Evolutionary conservation across 495 filamentous ascomycete species (phyloP).

Genomic region (Hypoxylon lienhwacheense): DNA sequence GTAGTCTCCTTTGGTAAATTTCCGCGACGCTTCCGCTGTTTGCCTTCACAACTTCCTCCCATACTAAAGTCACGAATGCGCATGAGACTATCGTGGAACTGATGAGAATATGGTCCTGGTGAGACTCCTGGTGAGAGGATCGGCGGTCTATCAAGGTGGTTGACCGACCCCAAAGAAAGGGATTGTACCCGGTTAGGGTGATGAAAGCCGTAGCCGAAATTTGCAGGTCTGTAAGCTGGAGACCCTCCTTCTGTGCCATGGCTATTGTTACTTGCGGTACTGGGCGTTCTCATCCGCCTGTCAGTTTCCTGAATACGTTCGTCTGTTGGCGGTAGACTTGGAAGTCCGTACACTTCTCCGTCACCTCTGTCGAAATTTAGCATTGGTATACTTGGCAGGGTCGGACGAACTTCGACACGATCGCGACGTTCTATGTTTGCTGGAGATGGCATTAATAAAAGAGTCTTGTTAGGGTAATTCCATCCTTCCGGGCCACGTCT

Average conservation of each 20-base stretch:
- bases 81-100: slow-evolving; percentile 37
- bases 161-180: slow-evolving; percentile 39
- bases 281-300: slow-evolving; percentile 26
- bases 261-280: slow-evolving; percentile 21
- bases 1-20: slow-evolving; percentile 88
- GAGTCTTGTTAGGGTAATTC: slow-evolving; percentile 38
- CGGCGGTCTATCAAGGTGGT: slow-evolving; percentile 38
- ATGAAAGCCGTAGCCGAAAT: slow-evolving; percentile 33
- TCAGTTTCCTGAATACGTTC: slow-evolving; percentile 26
- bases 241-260: slow-evolving; percentile 24
- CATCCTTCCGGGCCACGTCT: slow-evolving; percentile 36
- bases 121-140: slow-evolving; percentile 41
- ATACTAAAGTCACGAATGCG: slow-evolving; percentile 34
- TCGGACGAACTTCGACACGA: slow-evolving; percentile 34
- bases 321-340: slow-evolving; percentile 20
- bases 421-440: slow-evolving; percentile 24
- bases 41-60: slow-evolving; percentile 47
- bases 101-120: slow-evolving; percentile 31
- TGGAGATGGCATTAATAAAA: slow-evolving; percentile 34
- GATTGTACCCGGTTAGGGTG: slow-evolving; percentile 44
- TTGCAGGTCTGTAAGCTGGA: slow-evolving; percentile 23
- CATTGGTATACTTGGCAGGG: slow-evolving; percentile 38
- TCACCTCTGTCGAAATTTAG: slow-evolving; percentile 33
- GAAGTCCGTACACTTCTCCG: slow-evolving; percentile 23
- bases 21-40: slow-evolving; percentile 65